These are phyloP conservation scores for Tolypocladium endophyticum DNA, from an alignment of 2,329 filamentous ascomycete species.

Conservation along the genomic window DNA sequence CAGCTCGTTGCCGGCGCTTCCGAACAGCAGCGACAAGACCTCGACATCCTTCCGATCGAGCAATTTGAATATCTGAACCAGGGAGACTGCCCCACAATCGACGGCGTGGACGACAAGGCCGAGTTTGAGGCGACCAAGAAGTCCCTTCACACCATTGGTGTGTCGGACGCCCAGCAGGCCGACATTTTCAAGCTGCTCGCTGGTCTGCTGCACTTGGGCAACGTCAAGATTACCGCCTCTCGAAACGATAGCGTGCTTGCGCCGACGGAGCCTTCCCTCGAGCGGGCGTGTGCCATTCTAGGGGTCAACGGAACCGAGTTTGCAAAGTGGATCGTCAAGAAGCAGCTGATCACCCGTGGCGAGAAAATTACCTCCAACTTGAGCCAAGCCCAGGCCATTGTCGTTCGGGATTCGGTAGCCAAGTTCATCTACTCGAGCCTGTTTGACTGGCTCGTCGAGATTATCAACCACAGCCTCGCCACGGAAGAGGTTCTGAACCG, in stretches of 20 bases:
- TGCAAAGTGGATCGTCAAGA: conserved; percentile 97
- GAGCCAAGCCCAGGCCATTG: conserved; percentile 83
- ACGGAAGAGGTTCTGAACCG: conserved; percentile 76
- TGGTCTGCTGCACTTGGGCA: conserved; percentile 86
- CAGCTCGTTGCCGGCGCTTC: conserved; percentile 90
- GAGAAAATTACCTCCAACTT: conserved; percentile 97
- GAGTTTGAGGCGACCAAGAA: conserved; percentile 84
- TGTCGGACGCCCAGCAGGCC: conserved; percentile 60
- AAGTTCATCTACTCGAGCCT: conserved; percentile 98
- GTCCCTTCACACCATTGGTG: conserved; percentile 81
- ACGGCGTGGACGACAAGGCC: conserved; percentile 89
- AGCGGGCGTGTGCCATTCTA: conserved; percentile 72
- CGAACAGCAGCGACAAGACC: conserved; percentile 68
- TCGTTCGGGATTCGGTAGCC: conserved; percentile 93
- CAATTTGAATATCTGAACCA: conserved; percentile 96
- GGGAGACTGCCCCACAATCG: conserved; percentile 80
- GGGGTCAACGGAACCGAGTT: conserved; percentile 82
- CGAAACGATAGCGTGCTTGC: conserved; percentile 79
- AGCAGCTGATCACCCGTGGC: conserved; percentile 89
- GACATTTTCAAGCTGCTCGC: conserved; percentile 87
- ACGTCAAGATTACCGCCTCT: conserved; percentile 89
- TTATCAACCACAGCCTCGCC: conserved; percentile 83
- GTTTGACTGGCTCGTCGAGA: conserved; percentile 98
- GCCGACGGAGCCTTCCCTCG: conserved; percentile 69
- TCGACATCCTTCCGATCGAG: conserved; percentile 71